Evolutionary conservation across 2,329 filamentous ascomycete species (phyloP).

Genomic region (Plenodomus tracheiphilus): DNA sequence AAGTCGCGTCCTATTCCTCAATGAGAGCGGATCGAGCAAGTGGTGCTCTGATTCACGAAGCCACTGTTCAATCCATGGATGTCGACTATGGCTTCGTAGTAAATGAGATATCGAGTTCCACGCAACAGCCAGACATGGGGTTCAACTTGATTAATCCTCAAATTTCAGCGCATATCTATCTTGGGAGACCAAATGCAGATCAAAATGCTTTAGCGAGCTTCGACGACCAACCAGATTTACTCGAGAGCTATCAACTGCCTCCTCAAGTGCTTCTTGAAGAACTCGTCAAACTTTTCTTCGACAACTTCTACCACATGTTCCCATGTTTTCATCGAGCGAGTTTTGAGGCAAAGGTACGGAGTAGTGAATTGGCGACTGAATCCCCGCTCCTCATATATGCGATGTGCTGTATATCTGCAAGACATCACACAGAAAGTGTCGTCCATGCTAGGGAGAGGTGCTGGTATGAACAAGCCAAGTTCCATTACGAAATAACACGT

Average conservation of each 20-base stretch:
- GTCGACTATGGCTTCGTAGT: too few relatives aligned
- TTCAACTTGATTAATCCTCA: too few relatives aligned
- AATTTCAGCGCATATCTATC: too few relatives aligned
- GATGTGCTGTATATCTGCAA: conserved; percentile 30
- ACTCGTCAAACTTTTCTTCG: conserved; percentile 32
- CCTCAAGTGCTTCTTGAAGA: conserved; percentile 17
- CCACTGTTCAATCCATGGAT: too few relatives aligned
- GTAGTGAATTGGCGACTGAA: conserved; percentile 17
- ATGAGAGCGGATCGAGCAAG: too few relatives aligned
- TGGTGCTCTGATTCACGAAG: too few relatives aligned
- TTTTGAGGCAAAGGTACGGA: conserved; percentile 19
- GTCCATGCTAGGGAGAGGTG: conserved; percentile 20
- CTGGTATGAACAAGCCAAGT: conserved; percentile 38
- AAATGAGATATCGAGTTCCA: too few relatives aligned
- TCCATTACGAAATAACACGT: conserved; percentile 28
- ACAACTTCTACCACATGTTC: conserved; percentile 22
- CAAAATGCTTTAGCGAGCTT: background rate
- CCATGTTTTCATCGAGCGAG: conserved; percentile 34
- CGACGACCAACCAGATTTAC: conserved; percentile 8
- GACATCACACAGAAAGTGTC: conserved; percentile 23
- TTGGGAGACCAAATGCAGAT: background rate
- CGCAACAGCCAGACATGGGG: too few relatives aligned
- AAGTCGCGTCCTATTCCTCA: background rate
- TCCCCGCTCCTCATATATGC: conserved; percentile 29
- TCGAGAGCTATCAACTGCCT: conserved; percentile 17